A percentile compares a stretch with the other conserved stretches of the same genome.
phyloP scores from a whole-genome alignment of 306 rosid genomes.

The Vigna hirtella region DNA sequence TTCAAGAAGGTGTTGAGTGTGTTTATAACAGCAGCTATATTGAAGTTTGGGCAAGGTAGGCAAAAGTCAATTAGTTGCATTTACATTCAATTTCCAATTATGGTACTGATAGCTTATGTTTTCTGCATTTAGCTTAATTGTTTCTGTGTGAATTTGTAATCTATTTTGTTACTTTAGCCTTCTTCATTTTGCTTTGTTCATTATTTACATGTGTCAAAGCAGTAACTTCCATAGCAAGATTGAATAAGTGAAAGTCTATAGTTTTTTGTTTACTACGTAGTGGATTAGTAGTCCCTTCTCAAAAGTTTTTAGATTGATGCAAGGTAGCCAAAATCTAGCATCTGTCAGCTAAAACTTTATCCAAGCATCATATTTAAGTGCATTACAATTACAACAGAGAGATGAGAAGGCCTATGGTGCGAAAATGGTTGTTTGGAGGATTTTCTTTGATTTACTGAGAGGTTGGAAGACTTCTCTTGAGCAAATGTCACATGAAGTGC shows the following conservation, averaged over 20 bases:
- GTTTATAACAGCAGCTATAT: constrained; percentile 93
- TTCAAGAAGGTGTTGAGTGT: constrained; percentile 94
- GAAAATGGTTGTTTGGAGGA: constrained; percentile 1
- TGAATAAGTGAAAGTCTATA: neutral
- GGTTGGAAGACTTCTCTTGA: neutral
- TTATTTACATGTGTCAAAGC: constrained; percentile 12
- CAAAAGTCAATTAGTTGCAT: constrained; percentile 1
- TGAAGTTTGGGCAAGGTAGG: constrained; percentile 96
- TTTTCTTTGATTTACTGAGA: neutral
- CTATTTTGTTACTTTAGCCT: constrained; percentile 6
- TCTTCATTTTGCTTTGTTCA: constrained; percentile 3
- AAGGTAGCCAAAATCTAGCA: neutral
- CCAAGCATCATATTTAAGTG: neutral
- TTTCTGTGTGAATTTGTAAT: constrained; percentile 23
- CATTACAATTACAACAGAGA: neutral
- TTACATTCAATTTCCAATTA: constrained; percentile 25
- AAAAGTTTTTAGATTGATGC: neutral
- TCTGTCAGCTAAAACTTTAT: neutral
- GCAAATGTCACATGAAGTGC: neutral
- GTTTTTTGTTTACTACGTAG: constrained; percentile 5
- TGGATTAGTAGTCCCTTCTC: neutral
- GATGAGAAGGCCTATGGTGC: neutral
- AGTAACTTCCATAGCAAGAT: constrained; percentile 6
- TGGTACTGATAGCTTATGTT: constrained; percentile 10
- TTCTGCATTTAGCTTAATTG: constrained; percentile 24